Evolutionary conservation across 2,329 filamentous ascomycete species (phyloP).

Genomic region (Botrytis fragariae): DNA sequence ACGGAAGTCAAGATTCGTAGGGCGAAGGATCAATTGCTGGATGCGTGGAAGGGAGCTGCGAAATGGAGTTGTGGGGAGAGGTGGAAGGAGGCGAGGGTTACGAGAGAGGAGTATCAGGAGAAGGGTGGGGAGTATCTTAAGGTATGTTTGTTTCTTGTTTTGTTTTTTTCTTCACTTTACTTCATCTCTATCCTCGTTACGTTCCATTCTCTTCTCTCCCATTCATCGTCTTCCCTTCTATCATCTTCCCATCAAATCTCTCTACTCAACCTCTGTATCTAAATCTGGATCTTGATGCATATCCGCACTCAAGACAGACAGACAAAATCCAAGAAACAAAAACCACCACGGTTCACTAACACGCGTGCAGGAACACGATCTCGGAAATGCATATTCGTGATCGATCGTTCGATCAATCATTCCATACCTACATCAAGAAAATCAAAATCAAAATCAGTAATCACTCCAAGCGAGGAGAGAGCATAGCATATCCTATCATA

Average conservation of each 20-base stretch:
- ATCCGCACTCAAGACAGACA: background rate
- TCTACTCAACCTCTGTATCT: background rate
- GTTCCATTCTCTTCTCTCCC: background rate
- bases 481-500: background rate
- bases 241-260: background rate
- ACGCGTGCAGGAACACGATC: conserved; percentile 57
- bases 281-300: background rate
- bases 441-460: background rate
- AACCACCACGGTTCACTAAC: conserved; percentile 9
- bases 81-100: conserved; percentile 66
- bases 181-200: background rate
- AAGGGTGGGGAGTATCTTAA: conserved; percentile 94
- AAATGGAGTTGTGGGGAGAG: conserved; percentile 67
- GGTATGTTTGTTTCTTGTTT: conserved; percentile 42
- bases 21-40: conserved; percentile 73
- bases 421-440: background rate
- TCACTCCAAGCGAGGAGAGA: background rate
- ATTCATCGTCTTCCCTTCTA: background rate
- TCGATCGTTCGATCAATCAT: background rate
- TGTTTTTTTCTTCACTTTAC: background rate
- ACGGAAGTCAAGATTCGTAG: conserved; percentile 44
- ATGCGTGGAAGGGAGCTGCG: conserved; percentile 93
- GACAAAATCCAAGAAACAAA: background rate
- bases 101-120: conserved; percentile 80
- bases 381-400: conserved; percentile 58